Evolutionary conservation across 1,139 yeast genomes (phyloP), one percentile per base, ranked within the genome.

Genomic region (Saccharomyces hybrid): DNA sequence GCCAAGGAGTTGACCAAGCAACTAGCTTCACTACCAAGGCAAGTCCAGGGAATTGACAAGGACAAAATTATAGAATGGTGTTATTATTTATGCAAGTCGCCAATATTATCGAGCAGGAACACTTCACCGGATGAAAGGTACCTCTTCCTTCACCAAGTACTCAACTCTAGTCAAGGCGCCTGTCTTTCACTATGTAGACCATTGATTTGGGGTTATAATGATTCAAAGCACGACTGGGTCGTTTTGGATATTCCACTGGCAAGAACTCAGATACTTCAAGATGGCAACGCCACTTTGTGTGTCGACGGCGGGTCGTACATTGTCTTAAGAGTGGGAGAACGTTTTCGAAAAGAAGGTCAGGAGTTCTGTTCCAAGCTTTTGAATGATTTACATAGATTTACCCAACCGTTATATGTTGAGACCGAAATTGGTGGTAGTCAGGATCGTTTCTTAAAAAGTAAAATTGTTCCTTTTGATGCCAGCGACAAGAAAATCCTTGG

Each of bases 71-170:
- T 57, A 19, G 55, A 52, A 44, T 27, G 44, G 8, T 26, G 52
- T 5, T 60, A 59, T 52, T 52, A 47, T 24, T 41, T 60, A 47
- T 53, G 55, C 42, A 53, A 56, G 49, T 56, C 62, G 2, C 49
- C 59, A 8, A 52, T 60, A 6, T 49, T 60, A 14, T 53, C 52
- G 26, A 53, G 52, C 14, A 47, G 58, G 6, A 60, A 59, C 48
- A 51, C 55, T 26, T 60, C 64, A 1, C 62, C 62, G 2, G 64
- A 61, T 50, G 59, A 61, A 51, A 51, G 61, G 32, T 50, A 53
- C 5, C 28, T 58, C 7, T 57, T 53, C 31, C 56, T 57, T 16
- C 54, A 56, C 29, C 51, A 34, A 14, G 51, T 61, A 16, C 44
- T 57, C 28, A 53, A 52, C 19, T 51, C 55, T 28, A 31, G 42